These are phyloP conservation scores for Chenopodium quinoa DNA, from an alignment of 148 eudicot genomes.

Conservation along the genomic window DNA sequence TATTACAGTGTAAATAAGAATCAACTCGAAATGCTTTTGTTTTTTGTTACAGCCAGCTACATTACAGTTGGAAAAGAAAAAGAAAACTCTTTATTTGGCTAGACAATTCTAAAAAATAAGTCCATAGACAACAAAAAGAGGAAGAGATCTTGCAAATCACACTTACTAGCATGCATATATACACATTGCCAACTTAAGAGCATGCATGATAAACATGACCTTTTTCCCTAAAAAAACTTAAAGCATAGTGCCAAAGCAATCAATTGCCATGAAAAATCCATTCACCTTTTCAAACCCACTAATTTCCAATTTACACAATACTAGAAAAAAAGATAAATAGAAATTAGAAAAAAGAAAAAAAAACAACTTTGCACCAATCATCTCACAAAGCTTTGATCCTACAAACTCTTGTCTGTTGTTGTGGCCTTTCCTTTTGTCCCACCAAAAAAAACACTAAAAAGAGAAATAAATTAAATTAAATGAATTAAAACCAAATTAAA, in stretches of 20 bases:
- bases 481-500: neutral
- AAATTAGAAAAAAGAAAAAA: neutral
- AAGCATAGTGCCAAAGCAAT: conserved; percentile 19
- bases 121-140: neutral
- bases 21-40: too few species aligned
- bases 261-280: conserved; percentile 21
- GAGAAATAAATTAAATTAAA: neutral
- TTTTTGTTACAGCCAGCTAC: too few species aligned
- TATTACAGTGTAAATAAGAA: too few species aligned
- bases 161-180: conserved; percentile 21
- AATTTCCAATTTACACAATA: conserved; percentile 16
- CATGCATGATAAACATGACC: conserved; percentile 32
- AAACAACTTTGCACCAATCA: conserved; percentile 25
- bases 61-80: too few species aligned
- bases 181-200: neutral
- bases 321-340: neutral
- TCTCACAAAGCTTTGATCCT: conserved; percentile 34
- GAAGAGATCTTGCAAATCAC: neutral
- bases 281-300: conserved; percentile 28
- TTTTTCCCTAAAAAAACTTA: neutral
- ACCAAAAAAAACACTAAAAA: conserved; percentile 9
- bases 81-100: too few species aligned
- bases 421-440: conserved; percentile 25
- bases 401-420: conserved; percentile 42
- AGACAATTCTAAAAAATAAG: too few species aligned